Evolutionary conservation across 257 asterid species (phyloP), one percentile per base, ranked within the genome.

Genomic region (Verbena officinalis): DNA sequence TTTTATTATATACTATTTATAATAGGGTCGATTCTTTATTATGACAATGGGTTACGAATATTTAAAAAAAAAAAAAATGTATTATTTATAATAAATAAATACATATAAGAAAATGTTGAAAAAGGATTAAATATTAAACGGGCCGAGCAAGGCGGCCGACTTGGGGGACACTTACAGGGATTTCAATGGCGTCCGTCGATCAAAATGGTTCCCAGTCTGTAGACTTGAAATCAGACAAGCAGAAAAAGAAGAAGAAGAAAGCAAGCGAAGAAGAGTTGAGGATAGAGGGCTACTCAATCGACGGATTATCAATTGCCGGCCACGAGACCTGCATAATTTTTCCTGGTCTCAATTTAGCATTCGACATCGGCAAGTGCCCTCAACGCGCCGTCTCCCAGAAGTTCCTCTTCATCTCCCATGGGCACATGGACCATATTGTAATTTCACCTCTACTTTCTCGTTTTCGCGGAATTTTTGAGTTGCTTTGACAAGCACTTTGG

Each of bases 351-450:
- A 93, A 76, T 67, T 68, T 88, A 53, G 91, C 97, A 3, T 93
- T 93, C 61, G 99, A 93, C 52, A 87, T 93, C 4, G 97, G 99
- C 62, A 93, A 87, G 86, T 93, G 99, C 70, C 97, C 99, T 52
- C 95, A 90, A 75, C 95, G 95, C 45, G 99, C 96, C 70, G 76
- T 93, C 72, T 82, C 97, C 39, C 96, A 93, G 9, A 84, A 93
- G 75, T 93, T 86, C 73, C 83, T 93, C 86, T 86, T 90, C 86
- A 93, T 93, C 78, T 93, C 99, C 52, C 99, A 90, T 72, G 99
- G 96, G 70, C 99, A 90, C 81, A 93, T 93, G 99, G 97, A 93
- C 80, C 97, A 93, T 74, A 90, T 87, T 45, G 97, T 87, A 81
- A 76, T 46, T 46, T 48, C 62, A n/a, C 21, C 52, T 39, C 1